Evolutionary conservation across 306 rosid genomes (phyloP).

Genomic region (Lathyrus tuberosus): DNA sequence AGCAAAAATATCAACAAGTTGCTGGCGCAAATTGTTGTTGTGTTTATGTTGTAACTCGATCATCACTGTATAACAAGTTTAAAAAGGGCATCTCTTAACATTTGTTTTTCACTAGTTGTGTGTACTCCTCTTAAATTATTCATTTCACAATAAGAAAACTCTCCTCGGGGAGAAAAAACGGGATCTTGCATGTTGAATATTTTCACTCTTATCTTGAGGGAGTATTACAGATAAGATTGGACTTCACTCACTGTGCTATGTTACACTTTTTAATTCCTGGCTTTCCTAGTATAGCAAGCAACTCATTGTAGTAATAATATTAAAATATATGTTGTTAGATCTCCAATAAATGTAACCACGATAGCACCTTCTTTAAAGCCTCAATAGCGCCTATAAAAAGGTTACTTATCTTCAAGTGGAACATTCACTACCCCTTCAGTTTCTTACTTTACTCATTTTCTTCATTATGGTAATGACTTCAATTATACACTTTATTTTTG

Average conservation of each 20-base stretch:
- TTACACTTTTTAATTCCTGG: no score
- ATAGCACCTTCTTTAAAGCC: neutral
- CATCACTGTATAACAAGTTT: no score
- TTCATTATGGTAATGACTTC: constrained; percentile 43
- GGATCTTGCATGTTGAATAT: neutral
- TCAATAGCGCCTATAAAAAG: constrained; percentile 35
- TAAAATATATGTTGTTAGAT: neutral
- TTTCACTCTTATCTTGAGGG: neutral
- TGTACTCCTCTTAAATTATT: neutral
- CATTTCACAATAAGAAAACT: neutral
- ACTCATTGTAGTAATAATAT: no score
- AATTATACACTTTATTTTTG: neutral
- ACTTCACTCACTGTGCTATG: neutral
- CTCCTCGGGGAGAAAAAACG: neutral
- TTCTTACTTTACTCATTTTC: constrained; percentile 32
- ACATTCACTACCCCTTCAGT: constrained; percentile 12
- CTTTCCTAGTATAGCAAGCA: no score
- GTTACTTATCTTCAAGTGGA: neutral
- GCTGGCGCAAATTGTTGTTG: no score
- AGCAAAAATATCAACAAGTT: no score
- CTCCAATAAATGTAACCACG: neutral
- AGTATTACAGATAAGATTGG: neutral
- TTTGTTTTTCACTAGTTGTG: no score
- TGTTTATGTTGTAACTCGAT: no score
- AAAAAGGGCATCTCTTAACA: no score